These are phyloP conservation scores for Sporothrix sp. DNA, from an alignment of 2,329 filamentous ascomycete species.

Conservation along the genomic window DNA sequence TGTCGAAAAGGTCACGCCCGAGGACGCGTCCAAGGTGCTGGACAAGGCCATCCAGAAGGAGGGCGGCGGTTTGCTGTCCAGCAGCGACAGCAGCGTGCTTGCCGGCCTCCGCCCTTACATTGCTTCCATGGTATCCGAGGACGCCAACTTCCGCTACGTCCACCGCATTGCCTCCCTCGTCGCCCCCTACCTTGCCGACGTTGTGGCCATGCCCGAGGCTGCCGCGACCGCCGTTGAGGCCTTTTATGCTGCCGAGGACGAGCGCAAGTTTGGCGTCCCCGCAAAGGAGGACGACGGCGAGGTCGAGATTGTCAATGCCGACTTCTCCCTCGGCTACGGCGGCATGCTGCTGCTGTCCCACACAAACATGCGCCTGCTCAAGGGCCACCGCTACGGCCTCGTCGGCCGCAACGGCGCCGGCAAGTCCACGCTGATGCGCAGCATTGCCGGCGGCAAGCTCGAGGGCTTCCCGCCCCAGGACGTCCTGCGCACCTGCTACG, in stretches of 20 bases:
- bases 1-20: slow-evolving; percentile 63
- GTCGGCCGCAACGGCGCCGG: slow-evolving; percentile 98
- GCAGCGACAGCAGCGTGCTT: slow-evolving; percentile 46
- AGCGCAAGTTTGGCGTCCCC: slow-evolving; percentile 72
- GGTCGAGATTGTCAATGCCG: slow-evolving; percentile 99
- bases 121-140: slow-evolving; percentile 76
- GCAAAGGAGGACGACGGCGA: slow-evolving; percentile 83
- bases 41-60: slow-evolving; percentile 54
- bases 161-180: slow-evolving; percentile 79
- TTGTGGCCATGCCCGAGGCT: slow-evolving; percentile 72
- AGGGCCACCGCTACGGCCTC: slow-evolving; percentile 98
- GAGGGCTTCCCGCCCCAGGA: slow-evolving; percentile 99
- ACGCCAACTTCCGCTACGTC: slow-evolving; percentile 78
- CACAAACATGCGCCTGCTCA: slow-evolving; percentile 93
- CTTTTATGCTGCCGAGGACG: slow-evolving; percentile 59
- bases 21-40: slow-evolving; percentile 58
- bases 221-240: slow-evolving; percentile 67
- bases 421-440: slow-evolving; percentile 99
- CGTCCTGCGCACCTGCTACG: slow-evolving; percentile 99
- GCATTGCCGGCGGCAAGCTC: slow-evolving; percentile 99
- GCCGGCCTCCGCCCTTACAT: slow-evolving; percentile 68
- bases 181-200: slow-evolving; percentile 70
- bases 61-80: slow-evolving; percentile 63
- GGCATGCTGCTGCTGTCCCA: slow-evolving; percentile 99
- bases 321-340: slow-evolving; percentile 99